Conservation (phyloP, 2,329 filamentous ascomycete genomes). For the Trichoderma cornu-damae region DNA sequence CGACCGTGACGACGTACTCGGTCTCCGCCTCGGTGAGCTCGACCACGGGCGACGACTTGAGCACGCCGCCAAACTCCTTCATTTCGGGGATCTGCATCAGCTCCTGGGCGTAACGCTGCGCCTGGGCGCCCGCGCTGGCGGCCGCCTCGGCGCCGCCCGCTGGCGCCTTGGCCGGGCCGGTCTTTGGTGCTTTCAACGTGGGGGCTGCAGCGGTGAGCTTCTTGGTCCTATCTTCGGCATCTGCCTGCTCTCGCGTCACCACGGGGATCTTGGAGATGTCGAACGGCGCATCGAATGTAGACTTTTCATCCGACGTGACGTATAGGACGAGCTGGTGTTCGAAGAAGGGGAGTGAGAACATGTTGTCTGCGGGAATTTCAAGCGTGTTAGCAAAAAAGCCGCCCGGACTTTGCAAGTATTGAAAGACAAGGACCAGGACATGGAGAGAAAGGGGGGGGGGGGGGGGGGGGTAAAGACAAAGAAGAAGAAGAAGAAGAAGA, state of each 20-base stretch:
- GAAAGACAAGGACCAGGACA: too few relatives aligned
- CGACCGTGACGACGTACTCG: conserved; percentile 87
- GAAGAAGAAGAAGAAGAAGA: too few relatives aligned
- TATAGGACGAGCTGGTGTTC: conserved; percentile 98
- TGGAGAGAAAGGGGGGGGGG: neutral
- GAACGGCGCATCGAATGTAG: conserved; percentile 78
- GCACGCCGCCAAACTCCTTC: conserved; percentile 78
- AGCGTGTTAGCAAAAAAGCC: neutral
- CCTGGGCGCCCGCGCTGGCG: conserved; percentile 70
- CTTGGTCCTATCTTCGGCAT: conserved; percentile 94
- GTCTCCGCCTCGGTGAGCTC: conserved; percentile 96
- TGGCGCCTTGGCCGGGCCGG: conserved; percentile 68
- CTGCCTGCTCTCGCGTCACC: conserved; percentile 90
- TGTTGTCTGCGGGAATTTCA: conserved; percentile 63
- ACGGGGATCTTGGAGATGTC: conserved; percentile 87
- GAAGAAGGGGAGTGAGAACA: conserved; percentile 90
- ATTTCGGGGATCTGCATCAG: conserved; percentile 86
- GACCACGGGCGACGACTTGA: conserved; percentile 82
- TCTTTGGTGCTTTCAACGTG: conserved; percentile 86
- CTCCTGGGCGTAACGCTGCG: conserved; percentile 85
- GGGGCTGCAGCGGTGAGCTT: conserved; percentile 91
- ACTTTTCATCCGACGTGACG: conserved; percentile 85
- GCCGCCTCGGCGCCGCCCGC: conserved; percentile 66
- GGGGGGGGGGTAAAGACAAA: too few relatives aligned
- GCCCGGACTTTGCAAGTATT: conserved; percentile 17